A percentile compares a stretch with the other conserved stretches of the same genome.
phyloP scores from a whole-genome alignment of 2,329 filamentous ascomycete genomes.

The Emmonsiellopsis sp. region DNA sequence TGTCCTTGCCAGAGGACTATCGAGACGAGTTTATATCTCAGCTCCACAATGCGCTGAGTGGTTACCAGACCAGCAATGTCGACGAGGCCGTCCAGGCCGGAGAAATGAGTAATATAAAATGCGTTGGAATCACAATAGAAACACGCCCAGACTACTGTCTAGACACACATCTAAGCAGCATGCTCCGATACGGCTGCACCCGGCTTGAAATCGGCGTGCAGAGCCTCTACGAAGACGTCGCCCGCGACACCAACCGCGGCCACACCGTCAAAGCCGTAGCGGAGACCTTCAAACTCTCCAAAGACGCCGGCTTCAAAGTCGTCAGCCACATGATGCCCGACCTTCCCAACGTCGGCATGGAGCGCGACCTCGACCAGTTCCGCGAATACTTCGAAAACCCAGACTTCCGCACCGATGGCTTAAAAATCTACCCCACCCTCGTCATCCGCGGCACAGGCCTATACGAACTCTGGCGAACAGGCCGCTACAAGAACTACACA shows the following conservation, averaged over 20 bases:
- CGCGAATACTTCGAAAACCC: constrained; percentile 97
- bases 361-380: constrained; percentile 93
- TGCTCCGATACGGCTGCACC: constrained; percentile 97
- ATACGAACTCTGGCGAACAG: constrained; percentile 95
- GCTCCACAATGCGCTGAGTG: constrained; percentile 90
- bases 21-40: constrained; percentile 90
- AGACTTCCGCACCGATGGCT: constrained; percentile 86
- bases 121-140: constrained; percentile 97
- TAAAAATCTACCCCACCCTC: constrained; percentile 96
- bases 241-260: constrained; percentile 92
- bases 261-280: constrained; percentile 93
- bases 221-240: constrained; percentile 94
- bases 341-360: constrained; percentile 95
- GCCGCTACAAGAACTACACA: constrained; percentile 96
- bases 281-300: constrained; percentile 93
- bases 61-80: constrained; percentile 87
- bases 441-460: constrained; percentile 94
- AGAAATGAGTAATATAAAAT: constrained; percentile 95
- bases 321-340: constrained; percentile 99
- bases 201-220: constrained; percentile 91
- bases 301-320: constrained; percentile 97
- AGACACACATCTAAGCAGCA: constrained; percentile 87
- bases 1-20: constrained; percentile 86
- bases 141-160: constrained; percentile 94
- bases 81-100: constrained; percentile 91